phyloP scores from a whole-genome alignment of 768 basidiomycete genomes.

The Lentinula detonsa region DNA sequence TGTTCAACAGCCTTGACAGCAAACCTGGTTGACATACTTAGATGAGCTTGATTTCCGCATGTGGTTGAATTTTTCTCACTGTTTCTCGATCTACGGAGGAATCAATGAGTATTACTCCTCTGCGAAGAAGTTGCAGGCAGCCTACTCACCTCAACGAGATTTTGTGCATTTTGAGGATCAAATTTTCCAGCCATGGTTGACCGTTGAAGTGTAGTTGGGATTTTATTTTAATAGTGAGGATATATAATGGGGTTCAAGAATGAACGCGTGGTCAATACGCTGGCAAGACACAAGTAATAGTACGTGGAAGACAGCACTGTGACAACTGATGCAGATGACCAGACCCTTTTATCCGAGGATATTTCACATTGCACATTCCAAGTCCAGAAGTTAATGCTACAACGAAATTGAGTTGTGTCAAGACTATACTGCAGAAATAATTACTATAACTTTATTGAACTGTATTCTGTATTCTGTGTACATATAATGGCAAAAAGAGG shows the following conservation, averaged over 20 bases:
- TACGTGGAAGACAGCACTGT: background rate
- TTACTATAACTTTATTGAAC: background rate
- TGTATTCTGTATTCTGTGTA: background rate
- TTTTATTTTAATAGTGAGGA: background rate
- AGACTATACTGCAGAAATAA: background rate
- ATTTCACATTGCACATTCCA: background rate
- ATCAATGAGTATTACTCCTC: too few species aligned
- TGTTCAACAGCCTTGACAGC: constrained; percentile 96
- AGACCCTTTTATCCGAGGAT: background rate
- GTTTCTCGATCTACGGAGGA: constrained; percentile 81
- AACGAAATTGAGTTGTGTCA: background rate
- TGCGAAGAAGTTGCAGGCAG: background rate
- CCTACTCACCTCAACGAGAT: constrained; percentile 73
- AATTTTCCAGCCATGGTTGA: constrained; percentile 51
- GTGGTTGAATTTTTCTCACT: constrained; percentile 43
- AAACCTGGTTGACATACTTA: constrained; percentile 40
- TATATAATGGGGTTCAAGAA: constrained; percentile 11
- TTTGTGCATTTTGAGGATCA: constrained; percentile 90
- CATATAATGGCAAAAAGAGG: background rate
- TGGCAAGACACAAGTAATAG: background rate
- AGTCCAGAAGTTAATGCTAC: background rate
- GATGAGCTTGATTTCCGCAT: background rate
- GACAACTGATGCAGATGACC: background rate
- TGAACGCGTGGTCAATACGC: background rate
- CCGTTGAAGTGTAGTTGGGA: background rate